Percentiles rank a stretch among this genome's conserved stretches.
phyloP scores from a whole-genome alignment of 768 basidiomycete species.

The Pulveroboletus sp. region DNA sequence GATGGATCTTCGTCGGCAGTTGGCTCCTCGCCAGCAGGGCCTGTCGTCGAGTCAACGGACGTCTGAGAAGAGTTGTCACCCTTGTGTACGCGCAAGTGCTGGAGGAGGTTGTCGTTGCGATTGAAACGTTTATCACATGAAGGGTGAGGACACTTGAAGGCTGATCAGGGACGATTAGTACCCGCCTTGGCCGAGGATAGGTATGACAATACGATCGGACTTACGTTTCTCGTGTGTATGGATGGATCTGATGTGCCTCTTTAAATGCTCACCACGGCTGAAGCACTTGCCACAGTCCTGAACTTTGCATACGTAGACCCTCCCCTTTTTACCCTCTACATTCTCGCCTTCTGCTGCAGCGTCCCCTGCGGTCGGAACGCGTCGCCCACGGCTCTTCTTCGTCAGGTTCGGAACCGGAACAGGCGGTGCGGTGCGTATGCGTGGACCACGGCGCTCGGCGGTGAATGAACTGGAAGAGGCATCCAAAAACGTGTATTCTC shows the following conservation, averaged over 20 bases:
- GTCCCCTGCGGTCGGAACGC: slow-evolving; percentile 55
- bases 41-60: slow-evolving; percentile 27
- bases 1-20: slow-evolving; percentile 18
- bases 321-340: slow-evolving; percentile 29
- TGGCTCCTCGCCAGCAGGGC: slow-evolving; percentile 24
- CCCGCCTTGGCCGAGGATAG: slow-evolving; percentile 13
- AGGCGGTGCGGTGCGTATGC: slow-evolving; percentile 53
- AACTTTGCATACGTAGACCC: slow-evolving; percentile 58
- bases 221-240: slow-evolving; percentile 76
- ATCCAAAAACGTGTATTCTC: slow-evolving; percentile 33
- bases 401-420: slow-evolving; percentile 73
- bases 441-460: slow-evolving; percentile 41
- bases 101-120: slow-evolving; percentile 74
- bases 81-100: slow-evolving; percentile 71
- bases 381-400: slow-evolving; percentile 75
- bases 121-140: slow-evolving; percentile 72
- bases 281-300: slow-evolving; percentile 71
- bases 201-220: slow-evolving; percentile 29
- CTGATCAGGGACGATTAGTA: slow-evolving; percentile 38
- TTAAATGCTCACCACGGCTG: slow-evolving; percentile 69
- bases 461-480: slow-evolving; percentile 34
- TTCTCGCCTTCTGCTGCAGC: slow-evolving; percentile 19
- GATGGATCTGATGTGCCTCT: slow-evolving; percentile 69
- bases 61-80: slow-evolving; percentile 34
- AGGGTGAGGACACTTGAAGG: slow-evolving; percentile 65